A percentile compares a stretch with the other conserved stretches of the same genome.
Evolutionary conservation across 2,329 filamentous ascomycete genomes (phyloP).

Genomic region (Sarocladium brachiariae): DNA sequence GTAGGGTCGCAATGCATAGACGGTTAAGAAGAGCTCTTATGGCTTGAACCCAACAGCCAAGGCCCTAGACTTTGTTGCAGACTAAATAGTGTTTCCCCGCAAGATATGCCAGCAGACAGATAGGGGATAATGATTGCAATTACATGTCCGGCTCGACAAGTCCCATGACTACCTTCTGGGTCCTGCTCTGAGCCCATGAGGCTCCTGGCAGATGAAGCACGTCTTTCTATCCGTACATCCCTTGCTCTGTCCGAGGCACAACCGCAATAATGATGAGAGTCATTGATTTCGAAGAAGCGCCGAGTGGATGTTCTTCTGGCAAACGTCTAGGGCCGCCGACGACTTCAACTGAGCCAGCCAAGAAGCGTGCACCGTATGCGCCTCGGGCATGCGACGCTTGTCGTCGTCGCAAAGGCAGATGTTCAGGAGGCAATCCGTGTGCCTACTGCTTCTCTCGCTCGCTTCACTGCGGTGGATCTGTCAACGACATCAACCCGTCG

Average conservation of each 20-base stretch:
- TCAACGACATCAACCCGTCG: neutral
- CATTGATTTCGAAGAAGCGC: neutral
- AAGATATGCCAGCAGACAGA: constrained; percentile 1
- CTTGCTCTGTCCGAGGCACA: neutral
- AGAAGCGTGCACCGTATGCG: constrained; percentile 16
- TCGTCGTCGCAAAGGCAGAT: constrained; percentile 19
- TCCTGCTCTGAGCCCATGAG: too few relatives aligned
- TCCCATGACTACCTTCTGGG: too few relatives aligned
- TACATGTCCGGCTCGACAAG: too few relatives aligned
- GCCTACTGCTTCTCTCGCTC: constrained; percentile 13
- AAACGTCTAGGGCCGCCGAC: neutral
- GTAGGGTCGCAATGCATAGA: too few relatives aligned
- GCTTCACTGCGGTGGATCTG: constrained; percentile 14
- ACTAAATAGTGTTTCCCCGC: too few relatives aligned
- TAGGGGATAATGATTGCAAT: neutral
- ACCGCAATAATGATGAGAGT: neutral
- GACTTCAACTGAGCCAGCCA: neutral
- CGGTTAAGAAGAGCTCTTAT: too few relatives aligned
- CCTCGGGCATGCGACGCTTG: constrained; percentile 19
- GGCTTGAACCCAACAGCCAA: too few relatives aligned
- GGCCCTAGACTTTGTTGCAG: too few relatives aligned
- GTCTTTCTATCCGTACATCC: too few relatives aligned
- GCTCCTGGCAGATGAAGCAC: too few relatives aligned
- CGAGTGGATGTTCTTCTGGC: constrained; percentile 16
- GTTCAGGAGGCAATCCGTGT: constrained; percentile 18